These are phyloP conservation scores for Phanerochaete sordida DNA, from an alignment of 768 basidiomycete species.

Conservation along the genomic window DNA sequence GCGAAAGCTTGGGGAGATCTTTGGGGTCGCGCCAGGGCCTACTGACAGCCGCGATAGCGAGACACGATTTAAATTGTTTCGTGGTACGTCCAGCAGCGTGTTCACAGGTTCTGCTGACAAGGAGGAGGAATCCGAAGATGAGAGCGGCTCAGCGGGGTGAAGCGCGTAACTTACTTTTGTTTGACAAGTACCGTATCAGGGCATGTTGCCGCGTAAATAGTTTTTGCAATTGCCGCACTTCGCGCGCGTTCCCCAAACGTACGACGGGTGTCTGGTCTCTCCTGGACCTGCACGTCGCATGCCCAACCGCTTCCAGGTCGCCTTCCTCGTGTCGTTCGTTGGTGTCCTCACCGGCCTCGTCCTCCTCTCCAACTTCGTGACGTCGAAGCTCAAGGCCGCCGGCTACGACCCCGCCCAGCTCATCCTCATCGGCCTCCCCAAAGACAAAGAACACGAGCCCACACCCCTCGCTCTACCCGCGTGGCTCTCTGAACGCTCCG, in stretches of 20 bases:
- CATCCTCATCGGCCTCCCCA: slow-evolving; percentile 60
- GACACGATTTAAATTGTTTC: background rate
- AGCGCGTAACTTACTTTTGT: too few relatives aligned
- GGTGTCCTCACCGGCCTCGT: slow-evolving; percentile 46
- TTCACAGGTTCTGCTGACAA: background rate
- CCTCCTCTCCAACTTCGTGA: slow-evolving; percentile 37
- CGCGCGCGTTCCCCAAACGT: background rate
- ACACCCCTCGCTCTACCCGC: background rate
- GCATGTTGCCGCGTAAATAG: background rate
- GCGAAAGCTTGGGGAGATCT: slow-evolving; percentile 1
- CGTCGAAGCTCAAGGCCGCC: slow-evolving; percentile 41
- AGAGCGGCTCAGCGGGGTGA: too few relatives aligned
- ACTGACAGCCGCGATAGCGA: background rate
- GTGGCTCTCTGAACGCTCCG: slow-evolving; percentile 2
- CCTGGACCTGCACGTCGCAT: slow-evolving; percentile 26
- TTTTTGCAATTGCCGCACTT: background rate
- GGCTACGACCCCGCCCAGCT: slow-evolving; percentile 57
- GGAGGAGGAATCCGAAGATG: too few relatives aligned
- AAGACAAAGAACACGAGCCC: slow-evolving; percentile 20
- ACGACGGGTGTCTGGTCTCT: background rate
- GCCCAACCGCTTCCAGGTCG: slow-evolving; percentile 54
- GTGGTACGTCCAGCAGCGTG: background rate
- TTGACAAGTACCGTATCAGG: background rate
- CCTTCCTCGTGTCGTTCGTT: slow-evolving; percentile 53
- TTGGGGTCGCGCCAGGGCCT: background rate